Evolutionary conservation across 1,284 basidiomycete species (phyloP).

Genomic region (Leccinum griseonigrum): DNA sequence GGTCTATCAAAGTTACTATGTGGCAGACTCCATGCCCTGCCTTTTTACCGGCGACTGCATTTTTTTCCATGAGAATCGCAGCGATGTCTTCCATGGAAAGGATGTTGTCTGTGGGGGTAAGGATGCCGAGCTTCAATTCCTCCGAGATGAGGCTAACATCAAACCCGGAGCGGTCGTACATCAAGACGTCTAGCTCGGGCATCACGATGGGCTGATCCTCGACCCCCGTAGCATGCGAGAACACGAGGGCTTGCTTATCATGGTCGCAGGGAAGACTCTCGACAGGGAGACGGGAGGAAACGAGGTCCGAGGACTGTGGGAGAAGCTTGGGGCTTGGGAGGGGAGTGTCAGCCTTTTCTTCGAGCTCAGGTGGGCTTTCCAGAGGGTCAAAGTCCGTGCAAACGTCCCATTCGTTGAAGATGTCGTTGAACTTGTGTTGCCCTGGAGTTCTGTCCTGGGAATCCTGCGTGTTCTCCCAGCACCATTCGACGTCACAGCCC

Average conservation of each 20-base stretch:
- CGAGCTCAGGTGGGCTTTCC: background rate
- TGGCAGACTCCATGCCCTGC: background rate
- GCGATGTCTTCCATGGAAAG: background rate
- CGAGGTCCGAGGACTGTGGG: background rate
- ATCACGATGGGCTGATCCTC: background rate
- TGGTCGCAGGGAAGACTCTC: background rate
- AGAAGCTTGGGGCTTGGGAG: background rate
- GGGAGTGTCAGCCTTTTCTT: background rate
- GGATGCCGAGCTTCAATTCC: background rate
- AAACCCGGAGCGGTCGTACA: background rate
- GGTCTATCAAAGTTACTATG: background rate
- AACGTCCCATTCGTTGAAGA: background rate
- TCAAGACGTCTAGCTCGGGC: background rate
- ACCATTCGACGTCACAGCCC: background rate
- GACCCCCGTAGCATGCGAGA: background rate
- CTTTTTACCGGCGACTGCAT: background rate
- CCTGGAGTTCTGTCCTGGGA: background rate
- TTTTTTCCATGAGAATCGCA: background rate
- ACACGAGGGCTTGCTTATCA: background rate
- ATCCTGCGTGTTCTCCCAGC: background rate
- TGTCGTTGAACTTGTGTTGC: background rate
- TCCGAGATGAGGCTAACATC: background rate
- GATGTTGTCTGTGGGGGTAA: background rate
- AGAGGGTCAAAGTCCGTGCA: background rate
- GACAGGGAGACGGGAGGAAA: background rate